Base-by-base conservation (phyloP, 352 stramenopile species). In the Globisporangium alternatum region DNA sequence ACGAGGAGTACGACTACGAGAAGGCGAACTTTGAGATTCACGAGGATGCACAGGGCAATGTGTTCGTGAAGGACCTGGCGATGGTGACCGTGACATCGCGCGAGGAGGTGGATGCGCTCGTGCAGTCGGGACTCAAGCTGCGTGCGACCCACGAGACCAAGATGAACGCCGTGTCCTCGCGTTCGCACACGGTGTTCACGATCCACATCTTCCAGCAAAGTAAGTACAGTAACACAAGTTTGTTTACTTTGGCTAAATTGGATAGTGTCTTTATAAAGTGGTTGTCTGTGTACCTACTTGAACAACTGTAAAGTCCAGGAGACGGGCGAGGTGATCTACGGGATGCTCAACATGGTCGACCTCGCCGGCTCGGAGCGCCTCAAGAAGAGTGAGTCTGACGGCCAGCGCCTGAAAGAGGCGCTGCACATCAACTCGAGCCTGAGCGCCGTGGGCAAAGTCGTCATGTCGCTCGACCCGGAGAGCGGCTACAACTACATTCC, bases 51-150 rank as follows among this genome's bases (percentile, higher is more conserved):
- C 84, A 97, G 63, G 92, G 93, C 2, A 85, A 92, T 25, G 93
- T 98, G 25, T 97, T 97, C 49, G 90, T 98, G n/a, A 97, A 97
- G 68, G 91, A 97, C 41, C 66, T 98, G 17, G 83, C 90, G 2
- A 89, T 97, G 76, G 90, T 97, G 12, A 93, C 90, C 0, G 93
- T 98, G n/a, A 88, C 78, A 0, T 90, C 78, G 2, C 79, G 88
- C 0, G 80, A 95, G 65, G 89, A 98, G 59, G 91, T 88, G 0
- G 83, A 92, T 51, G 79, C 80, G 12, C 82, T 98, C 22, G 85
- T 98, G 13, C 81, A 91, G 43, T 86, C 81, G 2, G 93, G 93
- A 0, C 72, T 98, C 2, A 88, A 85, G 51, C 67, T 98, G 35
- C 81, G 93, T 2, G 89, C 93, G 15, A 98, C 93, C 0, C 86